phyloP scores from a whole-genome alignment of 2,329 filamentous ascomycete species.

The Pseudopithomyces chartarum region DNA sequence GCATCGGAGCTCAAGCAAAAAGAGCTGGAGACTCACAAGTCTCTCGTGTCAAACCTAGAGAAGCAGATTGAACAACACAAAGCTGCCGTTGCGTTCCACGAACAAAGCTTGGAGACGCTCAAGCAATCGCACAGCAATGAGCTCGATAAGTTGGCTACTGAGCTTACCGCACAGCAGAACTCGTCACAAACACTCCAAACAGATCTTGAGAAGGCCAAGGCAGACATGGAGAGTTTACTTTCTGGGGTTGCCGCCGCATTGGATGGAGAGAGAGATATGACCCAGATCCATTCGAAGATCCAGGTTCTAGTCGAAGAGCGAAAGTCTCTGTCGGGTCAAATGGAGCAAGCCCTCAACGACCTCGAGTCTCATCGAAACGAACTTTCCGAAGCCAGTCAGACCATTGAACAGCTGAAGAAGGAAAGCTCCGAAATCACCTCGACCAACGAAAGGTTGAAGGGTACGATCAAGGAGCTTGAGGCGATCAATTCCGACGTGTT shows the following conservation, averaged over 20 bases:
- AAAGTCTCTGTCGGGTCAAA: conserved; percentile 48
- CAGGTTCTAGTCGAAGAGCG: conserved; percentile 51
- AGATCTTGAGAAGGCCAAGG: conserved; percentile 63
- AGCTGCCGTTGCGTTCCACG: conserved; percentile 58
- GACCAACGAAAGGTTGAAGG: background rate
- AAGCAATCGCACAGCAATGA: conserved; percentile 60
- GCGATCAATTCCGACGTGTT: conserved; percentile 59
- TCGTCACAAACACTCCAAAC: conserved; percentile 55
- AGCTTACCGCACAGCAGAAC: conserved; percentile 38
- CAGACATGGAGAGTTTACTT: conserved; percentile 64
- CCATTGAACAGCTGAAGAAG: conserved; percentile 47
- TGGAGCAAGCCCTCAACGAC: conserved; percentile 51
- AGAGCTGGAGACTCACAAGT: conserved; percentile 57
- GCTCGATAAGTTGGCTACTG: conserved; percentile 53
- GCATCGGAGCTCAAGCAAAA: conserved; percentile 61
- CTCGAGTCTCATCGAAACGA: conserved; percentile 50
- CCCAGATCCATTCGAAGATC: conserved; percentile 50
- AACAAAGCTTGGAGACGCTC: conserved; percentile 58
- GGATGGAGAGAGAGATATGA: conserved; percentile 62
- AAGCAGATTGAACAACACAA: conserved; percentile 62
- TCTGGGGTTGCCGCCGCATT: conserved; percentile 67
- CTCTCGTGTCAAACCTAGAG: conserved; percentile 61
- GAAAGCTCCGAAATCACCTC: conserved; percentile 25
- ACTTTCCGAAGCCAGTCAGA: conserved; percentile 46
- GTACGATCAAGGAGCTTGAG: conserved; percentile 49